phyloP scores from a whole-genome alignment of 179 eudicot species.

The Actinidia arguta region DNA sequence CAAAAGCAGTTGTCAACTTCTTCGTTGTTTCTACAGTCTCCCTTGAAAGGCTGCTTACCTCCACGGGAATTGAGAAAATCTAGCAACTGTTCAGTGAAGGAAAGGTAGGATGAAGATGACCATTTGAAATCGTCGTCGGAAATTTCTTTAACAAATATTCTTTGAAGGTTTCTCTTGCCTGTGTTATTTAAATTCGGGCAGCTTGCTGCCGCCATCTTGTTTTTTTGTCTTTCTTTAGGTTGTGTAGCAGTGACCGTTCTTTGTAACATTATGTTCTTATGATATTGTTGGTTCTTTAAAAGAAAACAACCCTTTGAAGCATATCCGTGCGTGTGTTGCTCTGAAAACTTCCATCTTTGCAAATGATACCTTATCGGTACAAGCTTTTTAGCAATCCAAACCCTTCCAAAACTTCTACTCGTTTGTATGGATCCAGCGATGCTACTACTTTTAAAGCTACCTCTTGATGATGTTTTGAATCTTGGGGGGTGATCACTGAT shows the following conservation, averaged over 20 bases:
- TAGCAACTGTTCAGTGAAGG: conserved; percentile 44
- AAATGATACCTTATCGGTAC: too few relatives aligned
- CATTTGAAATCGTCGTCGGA: background rate
- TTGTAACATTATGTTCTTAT: background rate
- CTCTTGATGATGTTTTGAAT: too few relatives aligned
- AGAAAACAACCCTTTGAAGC: background rate
- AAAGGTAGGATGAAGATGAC: conserved; percentile 26
- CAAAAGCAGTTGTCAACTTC: conserved; percentile 82
- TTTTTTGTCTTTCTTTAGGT: background rate
- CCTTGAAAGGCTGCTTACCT: conserved; percentile 78
- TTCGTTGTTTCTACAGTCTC: conserved; percentile 79
- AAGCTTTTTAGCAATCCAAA: too few relatives aligned
- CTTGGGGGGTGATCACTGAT: too few relatives aligned
- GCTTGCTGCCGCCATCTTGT: background rate
- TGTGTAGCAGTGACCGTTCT: background rate
- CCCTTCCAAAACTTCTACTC: too few relatives aligned
- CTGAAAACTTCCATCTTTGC: too few relatives aligned
- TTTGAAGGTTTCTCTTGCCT: background rate
- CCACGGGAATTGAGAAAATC: conserved; percentile 62
- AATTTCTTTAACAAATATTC: conserved; percentile 2
- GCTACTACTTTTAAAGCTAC: too few relatives aligned
- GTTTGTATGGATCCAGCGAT: too few relatives aligned
- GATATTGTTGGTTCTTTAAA: background rate
- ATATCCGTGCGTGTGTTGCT: too few relatives aligned
- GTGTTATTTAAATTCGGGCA: background rate